phyloP scores from a whole-genome alignment of 352 stramenopile genomes.

The Phytophthora multivora region DNA sequence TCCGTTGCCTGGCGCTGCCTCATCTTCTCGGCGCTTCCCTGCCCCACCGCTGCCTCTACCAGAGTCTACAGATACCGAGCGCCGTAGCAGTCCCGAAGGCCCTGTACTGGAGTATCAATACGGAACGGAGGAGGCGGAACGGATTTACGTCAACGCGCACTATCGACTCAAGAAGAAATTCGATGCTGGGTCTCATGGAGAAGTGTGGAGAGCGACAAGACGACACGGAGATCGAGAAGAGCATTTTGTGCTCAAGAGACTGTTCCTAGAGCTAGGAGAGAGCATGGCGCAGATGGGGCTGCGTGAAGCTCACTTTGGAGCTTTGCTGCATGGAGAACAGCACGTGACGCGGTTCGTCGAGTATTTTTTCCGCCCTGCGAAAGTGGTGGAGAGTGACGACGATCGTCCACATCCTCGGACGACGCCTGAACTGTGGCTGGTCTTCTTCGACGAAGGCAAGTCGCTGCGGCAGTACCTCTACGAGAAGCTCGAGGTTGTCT shows the following conservation, averaged over 20 bases:
- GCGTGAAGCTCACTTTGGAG: conserved; percentile 86
- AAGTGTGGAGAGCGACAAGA: conserved; percentile 74
- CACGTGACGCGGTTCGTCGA: conserved; percentile 89
- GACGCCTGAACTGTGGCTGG: conserved; percentile 84
- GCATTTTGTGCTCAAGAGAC: conserved; percentile 85
- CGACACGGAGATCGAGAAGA: conserved; percentile 36
- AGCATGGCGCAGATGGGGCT: conserved; percentile 76
- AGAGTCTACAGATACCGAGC: conserved; percentile 4
- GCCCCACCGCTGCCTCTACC: conserved; percentile 26
- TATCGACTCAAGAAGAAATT: conserved; percentile 84
- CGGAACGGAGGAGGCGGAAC: conserved; percentile 49
- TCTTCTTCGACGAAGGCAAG: conserved; percentile 90
- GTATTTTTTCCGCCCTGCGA: conserved; percentile 75
- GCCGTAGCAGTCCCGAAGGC: conserved; percentile 29
- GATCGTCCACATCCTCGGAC: conserved; percentile 7
- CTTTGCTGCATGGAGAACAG: conserved; percentile 44
- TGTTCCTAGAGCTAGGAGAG: conserved; percentile 75
- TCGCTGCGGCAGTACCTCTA: conserved; percentile 91
- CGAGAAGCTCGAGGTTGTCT: conserved; percentile 50
- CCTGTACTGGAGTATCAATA: conserved; percentile 81
- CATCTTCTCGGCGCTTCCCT: conserved; percentile 7
- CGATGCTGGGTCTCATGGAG: conserved; percentile 81
- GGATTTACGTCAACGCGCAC: conserved; percentile 76
- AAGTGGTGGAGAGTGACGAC: conserved; percentile 20
- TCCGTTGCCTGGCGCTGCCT: conserved; percentile 22